Evolutionary conservation across 352 stramenopile genomes (phyloP), one percentile per base, ranked within the genome.

Genomic region (Phytophthora uliginosa): DNA sequence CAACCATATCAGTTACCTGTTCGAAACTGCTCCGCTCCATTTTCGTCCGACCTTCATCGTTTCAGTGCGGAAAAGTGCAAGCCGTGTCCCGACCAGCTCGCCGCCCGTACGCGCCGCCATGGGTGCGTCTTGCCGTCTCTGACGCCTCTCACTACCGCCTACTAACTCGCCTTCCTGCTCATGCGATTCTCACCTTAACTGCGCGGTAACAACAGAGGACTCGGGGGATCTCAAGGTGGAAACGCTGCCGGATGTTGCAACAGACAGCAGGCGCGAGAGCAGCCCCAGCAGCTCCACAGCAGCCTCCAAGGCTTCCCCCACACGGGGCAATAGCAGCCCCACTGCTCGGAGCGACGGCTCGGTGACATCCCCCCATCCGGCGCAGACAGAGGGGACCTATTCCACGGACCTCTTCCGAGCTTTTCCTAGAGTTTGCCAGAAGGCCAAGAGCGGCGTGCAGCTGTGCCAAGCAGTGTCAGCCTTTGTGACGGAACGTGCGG

Each of bases 381-480:
- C 59, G 33, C 57, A 53, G 26, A 66, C 22, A 13, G 31, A 76
- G 53, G 71, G 61, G 55, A 75, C 73, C 18, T 95, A 96, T 73
- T 84, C 85, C n/a, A 78, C 79, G n/a, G 87, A 96, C 33, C 85
- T 95, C 18, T 84, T 89, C 54, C 67, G 82, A 47, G 77, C 89
- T 34, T 96, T 96, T 52, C 59, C 77, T 6, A 83, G 78, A 60
- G 89, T 96, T 53, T 92, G 84, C 55, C 78, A 89, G 63, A 93
- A 93, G 62, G 87, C 85, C 54, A 95, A 91, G 69, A 87, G 76
- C 74, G 87, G 89, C 58, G 86, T 90, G 6, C 87, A 94, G 72
- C 81, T 88, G 22, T 96, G 87, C 67, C 87, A 95, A 33, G 86
- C 83, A 53, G 75, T 96, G 34, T 81, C 86, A 13, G 69, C 59